Percentiles rank a stretch among this genome's conserved stretches.
Conservation (phyloP, 257 asterid genomes). For the Petunia secreta region DNA sequence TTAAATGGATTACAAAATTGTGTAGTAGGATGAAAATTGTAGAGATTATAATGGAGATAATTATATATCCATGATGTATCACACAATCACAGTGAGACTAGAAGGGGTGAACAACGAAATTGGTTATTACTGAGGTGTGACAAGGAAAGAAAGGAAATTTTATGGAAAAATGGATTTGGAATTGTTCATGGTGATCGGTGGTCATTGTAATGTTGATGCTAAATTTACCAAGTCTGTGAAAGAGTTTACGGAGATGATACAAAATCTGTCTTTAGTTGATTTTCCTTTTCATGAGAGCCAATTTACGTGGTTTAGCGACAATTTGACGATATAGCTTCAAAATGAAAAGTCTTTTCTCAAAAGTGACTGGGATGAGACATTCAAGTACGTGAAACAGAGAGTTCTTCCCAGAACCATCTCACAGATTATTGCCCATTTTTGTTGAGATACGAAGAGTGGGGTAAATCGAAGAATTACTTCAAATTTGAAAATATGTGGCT, state of each 20-base stretch:
- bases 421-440: not conserved
- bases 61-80: not conserved
- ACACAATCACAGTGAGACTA: not conserved
- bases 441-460: not conserved
- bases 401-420: slow-evolving; percentile 4
- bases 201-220: not conserved
- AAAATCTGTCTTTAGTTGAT: not conserved
- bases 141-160: not conserved
- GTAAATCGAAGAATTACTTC: not conserved
- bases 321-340: slow-evolving; percentile 5
- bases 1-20: not conserved
- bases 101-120: not conserved
- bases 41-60: not conserved
- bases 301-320: slow-evolving; percentile 6
- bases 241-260: not conserved
- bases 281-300: not conserved
- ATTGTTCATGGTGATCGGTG: not conserved
- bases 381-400: not conserved
- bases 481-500: not conserved
- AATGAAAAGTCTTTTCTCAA: not conserved
- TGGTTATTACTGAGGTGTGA: not conserved
- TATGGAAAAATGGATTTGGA: slow-evolving; percentile 4
- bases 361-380: not conserved
- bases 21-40: not conserved
- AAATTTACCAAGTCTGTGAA: not conserved